Evolutionary conservation across 1,284 basidiomycete genomes (phyloP).

Genomic region (Psilocybe mexicana): DNA sequence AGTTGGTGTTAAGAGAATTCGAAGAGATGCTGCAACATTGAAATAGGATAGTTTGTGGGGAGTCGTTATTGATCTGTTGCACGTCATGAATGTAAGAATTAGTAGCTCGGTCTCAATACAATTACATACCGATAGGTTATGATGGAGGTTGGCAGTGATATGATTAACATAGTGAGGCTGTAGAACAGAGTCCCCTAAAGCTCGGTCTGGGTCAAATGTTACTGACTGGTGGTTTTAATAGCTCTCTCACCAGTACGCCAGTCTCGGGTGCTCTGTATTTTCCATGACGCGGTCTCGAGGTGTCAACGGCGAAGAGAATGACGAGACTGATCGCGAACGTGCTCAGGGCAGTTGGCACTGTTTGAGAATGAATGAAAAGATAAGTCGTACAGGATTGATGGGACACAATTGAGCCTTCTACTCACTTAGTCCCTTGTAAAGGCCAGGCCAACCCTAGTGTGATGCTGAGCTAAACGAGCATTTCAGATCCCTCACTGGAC

Average conservation of each 20-base stretch:
- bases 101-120: constrained; percentile 17
- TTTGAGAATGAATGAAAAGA: not conserved
- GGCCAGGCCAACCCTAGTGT: constrained; percentile 66
- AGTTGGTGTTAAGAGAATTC: constrained; percentile 78
- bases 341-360: constrained; percentile 74
- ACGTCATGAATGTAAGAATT: not conserved
- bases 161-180: constrained; percentile 66
- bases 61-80: constrained; percentile 77
- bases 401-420: constrained; percentile 11
- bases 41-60: constrained; percentile 79
- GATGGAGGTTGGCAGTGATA: constrained; percentile 79
- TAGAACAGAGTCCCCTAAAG: constrained; percentile 58
- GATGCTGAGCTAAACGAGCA: not conserved
- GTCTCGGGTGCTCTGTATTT: constrained; percentile 72
- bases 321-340: constrained; percentile 60
- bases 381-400: not conserved
- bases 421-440: constrained; percentile 86
- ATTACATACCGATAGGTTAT: constrained; percentile 72
- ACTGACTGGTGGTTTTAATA: not conserved
- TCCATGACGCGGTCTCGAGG: constrained; percentile 57
- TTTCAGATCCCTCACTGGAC: not conserved
- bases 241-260: constrained; percentile 47
- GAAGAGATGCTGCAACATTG: constrained; percentile 61
- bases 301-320: constrained; percentile 56
- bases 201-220: not conserved